A percentile compares a stretch with the other conserved stretches of the same genome.
Evolutionary conservation across 208 protist species (phyloP).

Genomic region (Trypanosomatidae sp.): DNA sequence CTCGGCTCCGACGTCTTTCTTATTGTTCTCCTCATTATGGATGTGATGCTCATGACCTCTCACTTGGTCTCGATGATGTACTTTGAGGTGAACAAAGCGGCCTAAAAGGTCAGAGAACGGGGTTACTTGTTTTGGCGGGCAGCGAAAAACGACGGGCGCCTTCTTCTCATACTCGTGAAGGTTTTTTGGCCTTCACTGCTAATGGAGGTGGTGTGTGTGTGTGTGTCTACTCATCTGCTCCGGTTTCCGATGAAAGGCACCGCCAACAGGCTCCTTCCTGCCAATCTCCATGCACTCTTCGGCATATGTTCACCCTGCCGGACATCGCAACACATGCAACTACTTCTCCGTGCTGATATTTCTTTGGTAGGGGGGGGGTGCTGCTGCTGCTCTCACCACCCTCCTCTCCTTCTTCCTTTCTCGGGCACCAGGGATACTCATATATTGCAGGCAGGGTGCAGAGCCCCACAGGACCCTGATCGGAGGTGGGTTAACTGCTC

Average conservation of each 20-base stretch:
- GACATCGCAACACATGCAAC: background rate
- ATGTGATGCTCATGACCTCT: conserved; percentile 60
- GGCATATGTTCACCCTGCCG: background rate
- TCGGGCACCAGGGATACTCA: background rate
- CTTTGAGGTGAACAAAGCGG: conserved; percentile 28
- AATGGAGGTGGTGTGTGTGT: background rate
- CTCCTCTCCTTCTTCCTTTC: background rate
- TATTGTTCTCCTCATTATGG: conserved; percentile 63
- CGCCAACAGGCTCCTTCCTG: background rate
- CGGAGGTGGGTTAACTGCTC: background rate
- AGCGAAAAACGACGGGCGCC: background rate
- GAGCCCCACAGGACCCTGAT: background rate
- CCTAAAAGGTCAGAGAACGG: background rate
- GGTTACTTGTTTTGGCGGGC: background rate
- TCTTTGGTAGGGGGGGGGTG: background rate
- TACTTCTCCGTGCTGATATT: background rate
- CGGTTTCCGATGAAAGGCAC: background rate
- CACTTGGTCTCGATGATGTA: conserved; percentile 57
- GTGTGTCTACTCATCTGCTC: background rate
- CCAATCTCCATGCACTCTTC: background rate
- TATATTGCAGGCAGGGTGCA: background rate
- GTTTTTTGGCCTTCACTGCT: background rate
- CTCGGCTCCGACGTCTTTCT: conserved; percentile 73
- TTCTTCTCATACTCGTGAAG: background rate
- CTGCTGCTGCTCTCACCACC: no score